phyloP scores from a whole-genome alignment of 2,329 filamentous ascomycete genomes.

The Calycina herbarum region DNA sequence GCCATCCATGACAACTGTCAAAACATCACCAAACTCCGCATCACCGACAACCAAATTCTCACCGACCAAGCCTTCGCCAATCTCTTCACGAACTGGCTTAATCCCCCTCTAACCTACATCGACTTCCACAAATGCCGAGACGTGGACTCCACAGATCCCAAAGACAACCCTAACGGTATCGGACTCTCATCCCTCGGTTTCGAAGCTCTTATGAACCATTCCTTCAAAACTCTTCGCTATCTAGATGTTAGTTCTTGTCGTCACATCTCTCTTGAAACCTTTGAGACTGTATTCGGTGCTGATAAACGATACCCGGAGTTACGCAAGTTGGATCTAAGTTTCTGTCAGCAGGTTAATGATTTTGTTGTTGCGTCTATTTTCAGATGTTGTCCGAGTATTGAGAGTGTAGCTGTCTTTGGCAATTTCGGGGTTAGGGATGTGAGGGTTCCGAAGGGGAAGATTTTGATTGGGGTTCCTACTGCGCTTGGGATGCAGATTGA shows the following conservation, averaged over 20 bases:
- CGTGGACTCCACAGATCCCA: conserved; percentile 68
- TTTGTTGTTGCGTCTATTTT: conserved; percentile 64
- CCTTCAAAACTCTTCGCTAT: conserved; percentile 61
- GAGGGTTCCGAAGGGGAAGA: conserved; percentile 54
- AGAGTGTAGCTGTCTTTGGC: conserved; percentile 62
- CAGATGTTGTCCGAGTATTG: conserved; percentile 59
- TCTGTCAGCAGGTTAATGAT: conserved; percentile 68
- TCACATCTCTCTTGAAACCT: conserved; percentile 71
- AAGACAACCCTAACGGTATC: conserved; percentile 62
- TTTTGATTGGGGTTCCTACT: conserved; percentile 59
- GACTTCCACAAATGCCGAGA: conserved; percentile 79
- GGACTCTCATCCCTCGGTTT: conserved; percentile 79
- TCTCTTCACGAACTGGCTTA: conserved; percentile 76
- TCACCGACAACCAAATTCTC: conserved; percentile 73
- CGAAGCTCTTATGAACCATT: conserved; percentile 80
- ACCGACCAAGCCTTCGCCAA: conserved; percentile 72
- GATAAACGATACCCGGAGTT: conserved; percentile 66
- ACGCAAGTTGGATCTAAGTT: conserved; percentile 72
- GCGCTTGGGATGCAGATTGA: conserved; percentile 61
- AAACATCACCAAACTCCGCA: conserved; percentile 71
- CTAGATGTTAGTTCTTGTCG: conserved; percentile 84
- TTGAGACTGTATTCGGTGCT: conserved; percentile 70
- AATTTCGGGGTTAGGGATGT: conserved; percentile 62
- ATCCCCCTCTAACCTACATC: conserved; percentile 66
- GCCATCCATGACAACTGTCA: conserved; percentile 70